A percentile compares a stretch with the other conserved stretches of the same genome.
Evolutionary conservation across 2,329 filamentous ascomycete genomes (phyloP).

Genomic region (Neoscytalidium dimidiatum): DNA sequence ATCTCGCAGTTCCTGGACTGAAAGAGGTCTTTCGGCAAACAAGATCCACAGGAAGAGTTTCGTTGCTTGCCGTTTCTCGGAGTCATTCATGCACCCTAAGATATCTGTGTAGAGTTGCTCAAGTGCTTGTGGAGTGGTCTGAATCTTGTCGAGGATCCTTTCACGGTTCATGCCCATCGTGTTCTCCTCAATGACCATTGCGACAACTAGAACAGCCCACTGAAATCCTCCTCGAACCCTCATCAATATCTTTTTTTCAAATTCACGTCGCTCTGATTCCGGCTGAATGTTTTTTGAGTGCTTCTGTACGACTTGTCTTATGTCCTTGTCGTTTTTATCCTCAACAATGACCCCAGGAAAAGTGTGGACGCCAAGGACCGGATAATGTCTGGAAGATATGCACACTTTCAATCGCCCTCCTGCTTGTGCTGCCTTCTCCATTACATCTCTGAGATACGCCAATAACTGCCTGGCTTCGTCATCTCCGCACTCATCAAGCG

Average conservation of each 20-base stretch:
- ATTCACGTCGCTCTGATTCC: not conserved
- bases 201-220: not conserved
- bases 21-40: not conserved
- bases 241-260: not conserved
- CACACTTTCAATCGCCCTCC: not conserved
- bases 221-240: not conserved
- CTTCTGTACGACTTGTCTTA: not conserved
- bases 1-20: conserved; percentile 23
- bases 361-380: not conserved
- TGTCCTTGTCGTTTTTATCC: not conserved
- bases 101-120: not conserved
- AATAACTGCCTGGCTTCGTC: not conserved
- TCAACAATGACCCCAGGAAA: not conserved
- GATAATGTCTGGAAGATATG: not conserved
- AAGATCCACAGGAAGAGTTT: conserved; percentile 7
- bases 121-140: not conserved
- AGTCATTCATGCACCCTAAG: not conserved
- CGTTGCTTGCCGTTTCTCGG: not conserved
- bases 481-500: not conserved
- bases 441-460: not conserved
- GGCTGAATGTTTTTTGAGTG: not conserved
- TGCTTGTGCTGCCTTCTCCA: not conserved
- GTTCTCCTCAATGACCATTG: not conserved
- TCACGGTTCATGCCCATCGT: not conserved
- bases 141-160: not conserved